Evolutionary conservation across 2,329 filamentous ascomycete genomes (phyloP).

Genomic region (Cercospora brassicicola): DNA sequence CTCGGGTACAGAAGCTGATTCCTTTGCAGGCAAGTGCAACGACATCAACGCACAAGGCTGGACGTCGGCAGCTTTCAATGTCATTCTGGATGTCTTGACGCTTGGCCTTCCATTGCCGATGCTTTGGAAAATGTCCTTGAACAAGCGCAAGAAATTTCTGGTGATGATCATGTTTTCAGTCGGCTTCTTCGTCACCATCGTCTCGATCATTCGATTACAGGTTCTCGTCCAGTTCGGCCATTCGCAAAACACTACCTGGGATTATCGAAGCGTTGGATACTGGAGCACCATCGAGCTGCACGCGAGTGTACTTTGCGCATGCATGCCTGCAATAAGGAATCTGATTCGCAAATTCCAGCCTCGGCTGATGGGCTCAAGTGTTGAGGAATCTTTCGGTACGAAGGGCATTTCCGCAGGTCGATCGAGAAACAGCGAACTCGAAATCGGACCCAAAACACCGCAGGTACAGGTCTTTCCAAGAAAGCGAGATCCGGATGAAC

Average conservation of each 20-base stretch:
- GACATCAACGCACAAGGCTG: conserved; percentile 28
- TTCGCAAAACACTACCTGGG: conserved; percentile 20
- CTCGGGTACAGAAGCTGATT: background rate
- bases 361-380: conserved; percentile 10
- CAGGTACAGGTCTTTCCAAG: background rate
- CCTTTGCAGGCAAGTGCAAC: conserved; percentile 12
- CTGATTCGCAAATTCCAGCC: conserved; percentile 15
- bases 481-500: conserved; percentile 11
- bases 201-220: conserved; percentile 24
- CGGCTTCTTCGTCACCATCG: conserved; percentile 27
- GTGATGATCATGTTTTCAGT: conserved; percentile 28
- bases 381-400: background rate
- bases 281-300: conserved; percentile 21
- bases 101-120: conserved; percentile 26
- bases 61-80: conserved; percentile 24
- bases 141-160: conserved; percentile 26
- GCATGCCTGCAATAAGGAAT: conserved; percentile 20
- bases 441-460: background rate
- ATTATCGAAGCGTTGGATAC: conserved; percentile 15
- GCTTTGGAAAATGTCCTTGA: conserved; percentile 27
- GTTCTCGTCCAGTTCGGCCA: conserved; percentile 27
- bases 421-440: background rate
- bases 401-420: background rate
- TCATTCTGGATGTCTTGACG: conserved; percentile 27
- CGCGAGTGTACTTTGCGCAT: conserved; percentile 16